Conservation (phyloP, 495 filamentous ascomycete species). For the Ramalina peruviana region DNA sequence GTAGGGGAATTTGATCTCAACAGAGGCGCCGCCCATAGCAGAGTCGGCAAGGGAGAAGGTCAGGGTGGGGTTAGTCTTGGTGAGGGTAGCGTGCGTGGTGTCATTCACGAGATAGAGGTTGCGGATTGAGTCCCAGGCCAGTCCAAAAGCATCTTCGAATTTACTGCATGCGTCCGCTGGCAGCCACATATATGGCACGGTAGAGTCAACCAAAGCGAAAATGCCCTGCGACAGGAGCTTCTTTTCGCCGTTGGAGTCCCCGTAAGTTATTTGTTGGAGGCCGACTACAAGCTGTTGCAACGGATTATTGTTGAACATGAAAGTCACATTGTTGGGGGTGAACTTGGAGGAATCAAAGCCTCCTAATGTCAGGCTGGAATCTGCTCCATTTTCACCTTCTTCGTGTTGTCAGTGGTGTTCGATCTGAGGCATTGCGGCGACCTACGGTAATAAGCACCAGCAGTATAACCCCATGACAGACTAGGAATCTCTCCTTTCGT, state of each 20-base stretch:
- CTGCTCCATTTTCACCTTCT: conserved; percentile 25
- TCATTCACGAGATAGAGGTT: conserved; percentile 40
- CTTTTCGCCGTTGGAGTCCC: conserved; percentile 18
- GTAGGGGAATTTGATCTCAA: conserved; percentile 41
- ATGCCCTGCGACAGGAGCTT: conserved; percentile 30
- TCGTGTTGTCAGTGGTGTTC: not conserved
- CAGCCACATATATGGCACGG: conserved; percentile 52
- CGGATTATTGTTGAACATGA: conserved; percentile 32
- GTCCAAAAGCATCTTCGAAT: conserved; percentile 40
- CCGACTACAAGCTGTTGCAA: conserved; percentile 35
- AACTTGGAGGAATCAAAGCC: conserved; percentile 47
- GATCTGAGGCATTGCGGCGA: not conserved
- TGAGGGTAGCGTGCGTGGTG: conserved; percentile 26
- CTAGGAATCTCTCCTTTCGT: conserved; percentile 38
- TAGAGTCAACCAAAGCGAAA: conserved; percentile 44
- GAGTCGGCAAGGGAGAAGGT: conserved; percentile 33
- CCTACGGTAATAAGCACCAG: conserved; percentile 45
- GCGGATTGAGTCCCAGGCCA: conserved; percentile 27
- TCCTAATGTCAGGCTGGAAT: conserved; percentile 42
- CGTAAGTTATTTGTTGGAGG: conserved; percentile 34
- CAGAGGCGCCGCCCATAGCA: conserved; percentile 21
- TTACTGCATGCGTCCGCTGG: conserved; percentile 39
- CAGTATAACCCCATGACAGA: conserved; percentile 48
- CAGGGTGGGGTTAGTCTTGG: conserved; percentile 32
- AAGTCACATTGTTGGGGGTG: conserved; percentile 34